phyloP scores from a whole-genome alignment of 768 basidiomycete genomes.

The Clitopilus hobsonii region DNA sequence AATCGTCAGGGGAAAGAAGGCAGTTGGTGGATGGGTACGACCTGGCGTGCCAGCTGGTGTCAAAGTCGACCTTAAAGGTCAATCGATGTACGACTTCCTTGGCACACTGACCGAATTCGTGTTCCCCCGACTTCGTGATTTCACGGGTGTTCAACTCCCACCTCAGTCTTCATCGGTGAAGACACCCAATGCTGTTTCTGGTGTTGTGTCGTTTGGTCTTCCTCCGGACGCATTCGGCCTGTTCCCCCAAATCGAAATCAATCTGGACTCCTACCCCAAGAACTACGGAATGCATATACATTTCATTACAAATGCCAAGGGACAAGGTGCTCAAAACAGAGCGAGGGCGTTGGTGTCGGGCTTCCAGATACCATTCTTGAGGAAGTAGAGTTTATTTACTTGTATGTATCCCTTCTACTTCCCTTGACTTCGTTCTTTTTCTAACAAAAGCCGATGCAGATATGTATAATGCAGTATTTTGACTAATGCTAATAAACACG shows the following conservation, averaged over 20 bases:
- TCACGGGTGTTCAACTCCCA: constrained; percentile 79
- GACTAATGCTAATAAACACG: constrained; percentile 2
- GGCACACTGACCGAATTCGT: constrained; percentile 89
- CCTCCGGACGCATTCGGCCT: constrained; percentile 79
- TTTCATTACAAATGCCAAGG: constrained; percentile 84
- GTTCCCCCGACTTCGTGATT: constrained; percentile 90
- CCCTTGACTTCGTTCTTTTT: neutral
- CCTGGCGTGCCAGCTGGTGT: constrained; percentile 79
- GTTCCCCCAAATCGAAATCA: constrained; percentile 96
- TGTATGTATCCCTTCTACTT: constrained; percentile 5
- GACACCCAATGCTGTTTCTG: constrained; percentile 74
- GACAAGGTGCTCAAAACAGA: constrained; percentile 85
- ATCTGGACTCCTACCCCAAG: constrained; percentile 83
- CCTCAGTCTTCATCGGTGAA: constrained; percentile 63
- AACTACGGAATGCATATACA: constrained; percentile 91
- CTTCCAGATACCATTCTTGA: constrained; percentile 84
- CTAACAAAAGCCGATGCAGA: neutral
- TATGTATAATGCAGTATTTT: neutral
- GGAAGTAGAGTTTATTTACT: constrained; percentile 26
- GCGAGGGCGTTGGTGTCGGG: constrained; percentile 86
- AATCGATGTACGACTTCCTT: constrained; percentile 94
- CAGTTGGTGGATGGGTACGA: constrained; percentile 79
- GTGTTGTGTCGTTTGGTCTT: constrained; percentile 88
- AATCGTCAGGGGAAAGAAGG: constrained; percentile 66
- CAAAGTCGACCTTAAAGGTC: constrained; percentile 87